Conservation (phyloP, 2,329 filamentous ascomycete species). For the Microdochium bolleyi region DNA sequence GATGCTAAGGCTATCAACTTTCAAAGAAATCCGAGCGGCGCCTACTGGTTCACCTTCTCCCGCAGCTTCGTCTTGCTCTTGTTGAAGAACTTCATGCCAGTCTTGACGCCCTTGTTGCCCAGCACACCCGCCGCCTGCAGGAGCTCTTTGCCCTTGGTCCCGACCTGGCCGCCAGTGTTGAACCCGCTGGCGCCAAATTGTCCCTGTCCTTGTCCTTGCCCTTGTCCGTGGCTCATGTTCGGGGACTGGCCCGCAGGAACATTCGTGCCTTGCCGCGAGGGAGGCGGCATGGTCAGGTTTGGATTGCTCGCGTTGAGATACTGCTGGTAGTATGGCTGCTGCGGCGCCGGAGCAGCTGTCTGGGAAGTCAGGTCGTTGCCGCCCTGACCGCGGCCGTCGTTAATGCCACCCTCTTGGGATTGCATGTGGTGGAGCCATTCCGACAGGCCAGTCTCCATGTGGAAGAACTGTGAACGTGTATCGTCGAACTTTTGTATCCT, state of each 20-base stretch:
- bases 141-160: conserved; percentile 81
- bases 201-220: conserved; percentile 23
- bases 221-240: conserved; percentile 7
- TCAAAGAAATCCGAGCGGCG: conserved; percentile 17
- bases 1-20: conserved; percentile 73
- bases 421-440: conserved; percentile 44
- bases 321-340: conserved; percentile 49
- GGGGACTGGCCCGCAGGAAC: conserved; percentile 27
- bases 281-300: conserved; percentile 18
- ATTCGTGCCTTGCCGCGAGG: conserved; percentile 15
- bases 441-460: conserved; percentile 66
- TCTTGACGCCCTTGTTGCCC: conserved; percentile 85
- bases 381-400: conserved; percentile 15
- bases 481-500: conserved; percentile 68
- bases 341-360: conserved; percentile 7
- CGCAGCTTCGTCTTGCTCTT: conserved; percentile 83
- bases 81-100: conserved; percentile 83
- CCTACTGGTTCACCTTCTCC: conserved; percentile 63
- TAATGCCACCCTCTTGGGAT: conserved; percentile 37
- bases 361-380: conserved; percentile 7
- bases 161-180: conserved; percentile 55
- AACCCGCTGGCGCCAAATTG: conserved; percentile 36
- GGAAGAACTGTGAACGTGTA: conserved; percentile 62
- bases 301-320: conserved; percentile 41
- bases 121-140: conserved; percentile 81